Conservation (phyloP, 2,329 filamentous ascomycete genomes). For the Thelonectria rubi region DNA sequence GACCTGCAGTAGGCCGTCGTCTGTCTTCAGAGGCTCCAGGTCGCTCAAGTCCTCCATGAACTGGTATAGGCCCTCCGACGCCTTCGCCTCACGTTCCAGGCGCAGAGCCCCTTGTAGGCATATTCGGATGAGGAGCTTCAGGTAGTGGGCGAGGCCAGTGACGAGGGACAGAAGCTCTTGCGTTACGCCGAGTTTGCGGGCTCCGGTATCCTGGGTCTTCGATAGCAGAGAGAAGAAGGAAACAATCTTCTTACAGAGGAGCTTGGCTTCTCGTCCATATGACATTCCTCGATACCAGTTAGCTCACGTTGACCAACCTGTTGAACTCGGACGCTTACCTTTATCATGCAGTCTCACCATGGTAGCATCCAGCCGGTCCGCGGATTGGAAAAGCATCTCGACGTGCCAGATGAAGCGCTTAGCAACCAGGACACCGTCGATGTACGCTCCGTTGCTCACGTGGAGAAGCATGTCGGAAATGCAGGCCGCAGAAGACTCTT, state of each 20-base stretch:
- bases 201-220: slow-evolving; percentile 91
- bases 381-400: slow-evolving; percentile 88
- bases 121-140: slow-evolving; percentile 96
- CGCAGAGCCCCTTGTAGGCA: slow-evolving; percentile 93
- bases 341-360: slow-evolving; percentile 77
- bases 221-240: slow-evolving; percentile 96
- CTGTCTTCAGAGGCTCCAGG: slow-evolving; percentile 79
- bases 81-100: slow-evolving; percentile 83
- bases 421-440: slow-evolving; percentile 93
- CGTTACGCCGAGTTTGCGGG: slow-evolving; percentile 91
- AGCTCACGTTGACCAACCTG: slow-evolving; percentile 14
- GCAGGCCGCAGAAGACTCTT: slow-evolving; percentile 96
- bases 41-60: slow-evolving; percentile 87
- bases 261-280: slow-evolving; percentile 94
- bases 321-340: slow-evolving; percentile 60
- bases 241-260: slow-evolving; percentile 99
- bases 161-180: slow-evolving; percentile 98
- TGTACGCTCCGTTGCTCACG: slow-evolving; percentile 96
- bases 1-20: slow-evolving; percentile 74
- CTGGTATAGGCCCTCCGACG: slow-evolving; percentile 77
- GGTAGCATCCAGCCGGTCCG: slow-evolving; percentile 82
- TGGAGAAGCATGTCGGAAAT: slow-evolving; percentile 99
- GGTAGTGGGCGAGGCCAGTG: slow-evolving; percentile 94
- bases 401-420: slow-evolving; percentile 97
- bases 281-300: slow-evolving; percentile 70